Evolutionary conservation across 2,329 filamentous ascomycete genomes (phyloP).

Genomic region (Ophiostoma ips): DNA sequence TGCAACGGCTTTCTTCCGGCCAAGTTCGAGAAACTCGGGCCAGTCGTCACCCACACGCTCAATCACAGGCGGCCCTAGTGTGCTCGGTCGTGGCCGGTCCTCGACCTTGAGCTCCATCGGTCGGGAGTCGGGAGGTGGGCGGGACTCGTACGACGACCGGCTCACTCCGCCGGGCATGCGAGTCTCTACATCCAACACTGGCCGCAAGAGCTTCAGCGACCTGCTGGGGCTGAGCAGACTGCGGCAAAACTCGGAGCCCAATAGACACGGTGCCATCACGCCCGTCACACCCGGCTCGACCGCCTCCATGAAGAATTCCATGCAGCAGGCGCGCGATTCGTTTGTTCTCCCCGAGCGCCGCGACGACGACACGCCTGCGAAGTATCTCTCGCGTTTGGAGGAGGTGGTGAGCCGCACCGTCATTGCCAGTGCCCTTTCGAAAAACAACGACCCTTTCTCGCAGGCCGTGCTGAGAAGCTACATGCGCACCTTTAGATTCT

Average conservation of each 20-base stretch:
- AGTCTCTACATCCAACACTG: slow-evolving; percentile 68
- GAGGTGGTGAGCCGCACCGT: slow-evolving; percentile 65
- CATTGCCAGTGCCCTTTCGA: slow-evolving; percentile 75
- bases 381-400: slow-evolving; percentile 75
- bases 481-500: slow-evolving; percentile 90
- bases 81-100: slow-evolving; percentile 51
- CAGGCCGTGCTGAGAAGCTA: slow-evolving; percentile 79
- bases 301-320: slow-evolving; percentile 68
- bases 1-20: slow-evolving; percentile 35
- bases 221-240: slow-evolving; percentile 67
- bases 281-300: slow-evolving; percentile 55
- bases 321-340: slow-evolving; percentile 62
- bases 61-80: background rate
- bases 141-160: slow-evolving; percentile 56
- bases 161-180: slow-evolving; percentile 53
- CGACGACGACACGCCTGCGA: slow-evolving; percentile 80
- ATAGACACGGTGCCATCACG: slow-evolving; percentile 52
- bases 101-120: slow-evolving; percentile 80
- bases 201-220: slow-evolving; percentile 85
- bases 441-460: slow-evolving; percentile 73
- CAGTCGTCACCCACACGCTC: slow-evolving; percentile 51
- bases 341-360: slow-evolving; percentile 60
- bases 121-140: slow-evolving; percentile 51
- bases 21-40: slow-evolving; percentile 36
- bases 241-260: slow-evolving; percentile 65